Evolutionary conservation across 2,329 filamentous ascomycete genomes (phyloP), one percentile per base, ranked within the genome.

Genomic region (Cladophialophora exuberans): DNA sequence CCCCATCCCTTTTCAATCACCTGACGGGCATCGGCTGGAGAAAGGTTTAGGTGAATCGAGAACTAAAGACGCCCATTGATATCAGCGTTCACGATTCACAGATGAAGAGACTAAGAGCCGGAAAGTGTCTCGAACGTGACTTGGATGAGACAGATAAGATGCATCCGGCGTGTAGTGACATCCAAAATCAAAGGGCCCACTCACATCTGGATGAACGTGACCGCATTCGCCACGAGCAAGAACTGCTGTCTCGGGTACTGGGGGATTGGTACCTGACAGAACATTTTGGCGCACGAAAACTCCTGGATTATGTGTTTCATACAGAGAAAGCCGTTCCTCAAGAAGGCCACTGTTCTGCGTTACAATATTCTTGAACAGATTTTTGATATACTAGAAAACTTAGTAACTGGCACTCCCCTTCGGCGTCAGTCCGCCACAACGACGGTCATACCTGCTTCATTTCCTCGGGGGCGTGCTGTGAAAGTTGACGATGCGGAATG

Each of bases 1-100:
- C 87, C 90, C 90, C 90, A 95, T 1, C 89, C 88, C 58, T 83
- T 84, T 61, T 85, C 80, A 20, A 95, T 73, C n/a, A 94, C 79
- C 49, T 86, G 76, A 62, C 79, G 83, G 48, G 87, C 88, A 67
- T 95, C 90, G 26, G 87, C 82, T 0, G 89, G 89, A 66, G 94
- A 89, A 49, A 96, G 77, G 41, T 84, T 89, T 73, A 94, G 77
- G 70, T 95, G 90, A 80, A 94, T 77, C 2, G 84, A 87, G 58
- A 87, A 83, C 63, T 49, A 41, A 31, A 31, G 28, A 31, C 28
- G 28, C 13, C 28, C 28, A 23, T 42, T 15, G 20, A 23, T n/a
- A 26, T 26, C 20, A 42, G 18, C 20, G 11, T n/a, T 7, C 11
- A 9, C 5, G 17, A 23, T 1, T 1, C 2, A 31, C 10, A 31